Percentiles rank a stretch among this genome's conserved stretches.
Evolutionary conservation across 805 yeast genomes (phyloP).

Genomic region (Ogataea salicorniae): DNA sequence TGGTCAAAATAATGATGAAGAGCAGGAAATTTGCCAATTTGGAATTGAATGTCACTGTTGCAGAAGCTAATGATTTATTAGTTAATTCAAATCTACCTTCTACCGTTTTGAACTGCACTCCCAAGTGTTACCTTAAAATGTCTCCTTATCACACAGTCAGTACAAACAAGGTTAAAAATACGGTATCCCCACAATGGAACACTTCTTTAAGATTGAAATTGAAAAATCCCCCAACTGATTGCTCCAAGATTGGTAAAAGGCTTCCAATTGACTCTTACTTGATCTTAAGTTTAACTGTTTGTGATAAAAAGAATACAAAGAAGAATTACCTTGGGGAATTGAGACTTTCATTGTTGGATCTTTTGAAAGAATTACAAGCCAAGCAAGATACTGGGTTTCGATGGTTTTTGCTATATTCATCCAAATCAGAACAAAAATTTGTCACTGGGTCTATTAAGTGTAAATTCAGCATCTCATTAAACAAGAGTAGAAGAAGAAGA

Average conservation of each 20-base stretch:
- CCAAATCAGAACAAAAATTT: slow-evolving; percentile 20
- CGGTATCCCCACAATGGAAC: slow-evolving; percentile 18
- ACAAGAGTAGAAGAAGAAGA: background rate
- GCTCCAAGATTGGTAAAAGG: slow-evolving; percentile 3
- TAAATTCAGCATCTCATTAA: slow-evolving; percentile 15
- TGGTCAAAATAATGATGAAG: no score
- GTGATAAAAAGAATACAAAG: slow-evolving; percentile 19
- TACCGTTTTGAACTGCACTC: slow-evolving; percentile 12
- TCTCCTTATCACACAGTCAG: slow-evolving; percentile 12
- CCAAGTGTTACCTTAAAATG: slow-evolving; percentile 16
- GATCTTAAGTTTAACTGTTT: slow-evolving; percentile 11
- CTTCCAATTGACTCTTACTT: slow-evolving; percentile 11
- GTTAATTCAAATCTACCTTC: slow-evolving; percentile 3
- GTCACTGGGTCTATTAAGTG: slow-evolving; percentile 24
- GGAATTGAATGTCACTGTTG: slow-evolving; percentile 12
- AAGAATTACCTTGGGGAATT: slow-evolving; percentile 27
- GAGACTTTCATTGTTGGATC: slow-evolving; percentile 20
- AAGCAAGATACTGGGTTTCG: slow-evolving; percentile 14
- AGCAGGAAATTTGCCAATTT: slow-evolving; percentile 6
- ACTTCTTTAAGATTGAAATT: slow-evolving; percentile 11
- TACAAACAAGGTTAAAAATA: slow-evolving; percentile 12
- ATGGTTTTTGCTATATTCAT: slow-evolving; percentile 23
- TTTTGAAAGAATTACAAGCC: slow-evolving; percentile 11
- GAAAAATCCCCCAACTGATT: slow-evolving; percentile 12
- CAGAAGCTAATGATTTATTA: slow-evolving; percentile 16